These are phyloP conservation scores for Aspergillus piperis DNA, from an alignment of 2,329 filamentous ascomycete genomes.

Conservation along the genomic window DNA sequence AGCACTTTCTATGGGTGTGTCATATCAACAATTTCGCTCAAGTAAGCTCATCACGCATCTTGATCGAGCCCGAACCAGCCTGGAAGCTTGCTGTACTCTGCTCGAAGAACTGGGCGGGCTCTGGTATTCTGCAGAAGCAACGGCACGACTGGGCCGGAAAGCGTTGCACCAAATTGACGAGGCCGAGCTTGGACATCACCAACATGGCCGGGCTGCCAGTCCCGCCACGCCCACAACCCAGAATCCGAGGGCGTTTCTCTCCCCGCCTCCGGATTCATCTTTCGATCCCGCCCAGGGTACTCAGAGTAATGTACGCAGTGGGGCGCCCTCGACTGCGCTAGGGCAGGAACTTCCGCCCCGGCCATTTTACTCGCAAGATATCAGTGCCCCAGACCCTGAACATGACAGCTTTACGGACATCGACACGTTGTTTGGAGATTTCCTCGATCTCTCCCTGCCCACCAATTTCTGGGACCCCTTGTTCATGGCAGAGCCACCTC, in stretches of 20 bases:
- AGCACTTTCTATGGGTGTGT: conserved; percentile 57
- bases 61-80: conserved; percentile 37
- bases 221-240: neutral
- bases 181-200: conserved; percentile 6
- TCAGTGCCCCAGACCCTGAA: conserved; percentile 47
- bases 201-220: conserved; percentile 20
- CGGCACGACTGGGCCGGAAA: conserved; percentile 43
- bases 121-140: conserved; percentile 46
- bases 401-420: conserved; percentile 37
- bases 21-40: conserved; percentile 59
- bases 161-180: conserved; percentile 36
- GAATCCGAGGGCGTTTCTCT: neutral
- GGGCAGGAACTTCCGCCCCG: conserved; percentile 2
- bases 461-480: conserved; percentile 42
- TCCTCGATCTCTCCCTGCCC: conserved; percentile 37
- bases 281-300: neutral
- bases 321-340: neutral
- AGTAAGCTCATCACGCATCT: conserved; percentile 48
- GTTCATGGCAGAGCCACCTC: conserved; percentile 22
- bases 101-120: conserved; percentile 37
- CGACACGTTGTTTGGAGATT: conserved; percentile 39
- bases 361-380: conserved; percentile 47
- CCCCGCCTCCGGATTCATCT: neutral
- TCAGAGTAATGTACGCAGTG: neutral
- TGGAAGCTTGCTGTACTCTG: conserved; percentile 39